Evolutionary conservation across 2,329 filamentous ascomycete species (phyloP), one percentile per base, ranked within the genome.

Genomic region (Cordyceps cateniannulata): DNA sequence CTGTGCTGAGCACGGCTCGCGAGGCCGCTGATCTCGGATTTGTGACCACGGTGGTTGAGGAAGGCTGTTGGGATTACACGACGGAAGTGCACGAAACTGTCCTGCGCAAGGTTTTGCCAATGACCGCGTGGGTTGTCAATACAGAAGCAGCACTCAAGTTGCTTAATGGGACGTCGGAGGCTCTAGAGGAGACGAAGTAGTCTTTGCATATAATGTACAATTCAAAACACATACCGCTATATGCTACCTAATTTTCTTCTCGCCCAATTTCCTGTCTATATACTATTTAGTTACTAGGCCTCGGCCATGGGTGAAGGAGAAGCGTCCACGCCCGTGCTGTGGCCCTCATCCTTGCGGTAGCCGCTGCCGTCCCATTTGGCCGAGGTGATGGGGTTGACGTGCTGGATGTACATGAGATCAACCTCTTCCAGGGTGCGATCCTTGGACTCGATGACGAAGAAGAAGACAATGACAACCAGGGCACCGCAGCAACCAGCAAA

Each of bases 371-470:
- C 68, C 74, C 74, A 75, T 32, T 70, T 71, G 54, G 65, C 63
- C 10, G 78, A 80, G 57, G 72, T 76, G 67, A 79, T 79, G 24
- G 81, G 79, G 67, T 79, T 80, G 66, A 83, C 78, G 47, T 70
- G 71, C 44, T 75, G 67, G 20, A 81, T 77, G 70, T 93, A 93
- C 88, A 91, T 91, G 62, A 83, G 86, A 72, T 91, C 89, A 60
- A 91, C 86, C 72, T 91, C 88, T 75, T 91, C 89, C 20, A 92
- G 80, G 1, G 83, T 85, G 35, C 87, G 82, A 67, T 87, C 87
- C 73, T 88, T 86, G 63, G 82, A 86, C 75, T 91, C 88, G 68
- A 87, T 86, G 64, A 91, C 80, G 73, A 90, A 90, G 78, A 91
- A 88, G 78, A 86, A 91, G 62, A 91, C 87, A 54, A 90, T 79